Evolutionary conservation across 148 eudicot genomes (phyloP), one percentile per base, ranked within the genome.

Genomic region (Spergularia marina): DNA sequence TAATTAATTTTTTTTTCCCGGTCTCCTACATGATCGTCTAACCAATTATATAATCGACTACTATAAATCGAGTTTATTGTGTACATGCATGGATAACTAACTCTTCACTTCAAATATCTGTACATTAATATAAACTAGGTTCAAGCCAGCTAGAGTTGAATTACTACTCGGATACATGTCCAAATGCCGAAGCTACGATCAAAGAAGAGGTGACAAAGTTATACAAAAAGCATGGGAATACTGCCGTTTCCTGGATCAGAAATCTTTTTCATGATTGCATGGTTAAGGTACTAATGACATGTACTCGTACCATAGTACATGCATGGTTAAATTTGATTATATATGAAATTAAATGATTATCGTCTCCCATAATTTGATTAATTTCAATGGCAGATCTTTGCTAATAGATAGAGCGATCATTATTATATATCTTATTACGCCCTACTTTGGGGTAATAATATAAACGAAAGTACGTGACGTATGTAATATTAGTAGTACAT

Each of bases 241-340:
- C 98, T 4, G 96, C 96, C 1, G 87, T 91, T 82, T 91, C 98
- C 2, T 93, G 98, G 98, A 56, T 93, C 30, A 83, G 98, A 83
- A 89, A 79, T 77, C 86, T 93, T 71, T 93, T 93, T 79, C 98
- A 93, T 79, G 98, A 93, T 64, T 93, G 98, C 84, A 84, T 85
- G 82, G 89, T 93, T 77, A 78, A 85, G 91, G 98, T 93, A 81
- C 41, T 0, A 0, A 41, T 59, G 36, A 30, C 36, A 30, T 30
- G 36, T 30, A 30, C 36, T 30, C 36, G 36, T 30, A 30, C 36
- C 36, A 30, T 30, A 30, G 36, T 30, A 30, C 4, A 30, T 23
- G 25, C 36, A 30, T 30, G 4, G 4, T 30, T 30, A 30, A 30
- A 3, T 30, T 30, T 30, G 25, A 23, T 23, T 23, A 23, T 23